These are phyloP conservation scores for Endothia cerciana DNA, from an alignment of 2,329 filamentous ascomycete species.

Conservation along the genomic window DNA sequence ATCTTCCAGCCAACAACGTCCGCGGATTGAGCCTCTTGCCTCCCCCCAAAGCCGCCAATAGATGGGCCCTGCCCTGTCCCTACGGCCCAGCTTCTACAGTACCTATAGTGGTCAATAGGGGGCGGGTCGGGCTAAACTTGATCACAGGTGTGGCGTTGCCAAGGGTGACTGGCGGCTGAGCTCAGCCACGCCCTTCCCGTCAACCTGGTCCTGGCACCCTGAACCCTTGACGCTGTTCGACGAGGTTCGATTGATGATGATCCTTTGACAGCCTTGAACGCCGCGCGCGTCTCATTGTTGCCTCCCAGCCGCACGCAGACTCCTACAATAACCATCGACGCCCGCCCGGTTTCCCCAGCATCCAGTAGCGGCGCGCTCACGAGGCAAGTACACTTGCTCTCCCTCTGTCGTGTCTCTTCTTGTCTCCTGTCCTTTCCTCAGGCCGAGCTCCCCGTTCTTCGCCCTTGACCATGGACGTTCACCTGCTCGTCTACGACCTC, in stretches of 20 bases:
- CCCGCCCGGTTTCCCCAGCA: background rate
- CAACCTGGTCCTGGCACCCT: background rate
- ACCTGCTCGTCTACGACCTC: slow-evolving; percentile 79
- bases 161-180: background rate
- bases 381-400: slow-evolving; percentile 17
- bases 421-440: background rate
- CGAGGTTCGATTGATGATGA: slow-evolving; percentile 25
- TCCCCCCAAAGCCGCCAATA: background rate
- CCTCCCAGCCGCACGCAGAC: slow-evolving; percentile 8
- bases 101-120: background rate
- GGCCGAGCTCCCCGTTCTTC: background rate
- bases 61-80: background rate
- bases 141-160: slow-evolving; percentile 1
- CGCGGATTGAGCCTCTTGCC: background rate
- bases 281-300: slow-evolving; percentile 23
- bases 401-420: background rate
- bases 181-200: slow-evolving; percentile 20
- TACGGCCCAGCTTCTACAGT: background rate
- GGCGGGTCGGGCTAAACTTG: background rate
- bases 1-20: background rate
- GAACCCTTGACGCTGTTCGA: slow-evolving; percentile 13
- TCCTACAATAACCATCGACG: background rate
- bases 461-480: slow-evolving; percentile 65
- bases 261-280: slow-evolving; percentile 18
- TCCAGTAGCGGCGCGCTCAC: background rate